A percentile compares a stretch with the other conserved stretches of the same genome.
These are phyloP conservation scores for Naumovozyma dairenensis DNA, from an alignment of 805 yeast genomes.

Conservation along the genomic window DNA sequence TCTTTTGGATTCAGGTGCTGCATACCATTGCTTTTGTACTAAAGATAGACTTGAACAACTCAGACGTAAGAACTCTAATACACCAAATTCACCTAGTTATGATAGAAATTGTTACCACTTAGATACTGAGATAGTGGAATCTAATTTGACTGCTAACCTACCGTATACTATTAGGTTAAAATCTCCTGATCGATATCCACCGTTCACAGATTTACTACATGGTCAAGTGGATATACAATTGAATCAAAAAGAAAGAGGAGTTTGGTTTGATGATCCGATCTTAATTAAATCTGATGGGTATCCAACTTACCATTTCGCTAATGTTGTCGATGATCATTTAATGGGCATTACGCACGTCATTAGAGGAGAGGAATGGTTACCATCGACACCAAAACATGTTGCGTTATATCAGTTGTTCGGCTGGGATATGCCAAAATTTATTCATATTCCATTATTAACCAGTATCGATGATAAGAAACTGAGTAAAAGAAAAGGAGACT, in stretches of 20 bases:
- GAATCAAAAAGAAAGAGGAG: conserved; percentile 43
- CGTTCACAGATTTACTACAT: conserved; percentile 64
- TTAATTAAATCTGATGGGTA: conserved; percentile 85
- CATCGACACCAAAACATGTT: conserved; percentile 90
- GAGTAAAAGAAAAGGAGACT: conserved; percentile 79
- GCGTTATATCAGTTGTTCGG: conserved; percentile 79
- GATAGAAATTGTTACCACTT: conserved; percentile 67
- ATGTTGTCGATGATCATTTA: conserved; percentile 86
- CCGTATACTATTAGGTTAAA: conserved; percentile 60
- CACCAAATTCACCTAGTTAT: conserved; percentile 87
- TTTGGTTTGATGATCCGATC: conserved; percentile 71
- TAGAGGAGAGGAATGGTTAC: conserved; percentile 96
- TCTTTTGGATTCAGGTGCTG: conserved; percentile 55
- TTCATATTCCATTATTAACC: conserved; percentile 87
- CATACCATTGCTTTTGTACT: conserved; percentile 81
- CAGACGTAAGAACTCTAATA: conserved; percentile 62
- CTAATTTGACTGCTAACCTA: conserved; percentile 27
- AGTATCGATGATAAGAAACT: conserved; percentile 64
- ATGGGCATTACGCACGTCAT: conserved; percentile 92
- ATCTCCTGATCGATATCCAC: conserved; percentile 62
- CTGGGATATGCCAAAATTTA: conserved; percentile 71
- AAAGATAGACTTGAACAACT: conserved; percentile 63
- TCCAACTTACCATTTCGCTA: conserved; percentile 96
- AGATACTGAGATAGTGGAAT: conserved; percentile 33
- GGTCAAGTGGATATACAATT: conserved; percentile 72